These are phyloP conservation scores for Heterobasidion annosum DNA, from an alignment of 1,284 basidiomycete species.

Conservation along the genomic window DNA sequence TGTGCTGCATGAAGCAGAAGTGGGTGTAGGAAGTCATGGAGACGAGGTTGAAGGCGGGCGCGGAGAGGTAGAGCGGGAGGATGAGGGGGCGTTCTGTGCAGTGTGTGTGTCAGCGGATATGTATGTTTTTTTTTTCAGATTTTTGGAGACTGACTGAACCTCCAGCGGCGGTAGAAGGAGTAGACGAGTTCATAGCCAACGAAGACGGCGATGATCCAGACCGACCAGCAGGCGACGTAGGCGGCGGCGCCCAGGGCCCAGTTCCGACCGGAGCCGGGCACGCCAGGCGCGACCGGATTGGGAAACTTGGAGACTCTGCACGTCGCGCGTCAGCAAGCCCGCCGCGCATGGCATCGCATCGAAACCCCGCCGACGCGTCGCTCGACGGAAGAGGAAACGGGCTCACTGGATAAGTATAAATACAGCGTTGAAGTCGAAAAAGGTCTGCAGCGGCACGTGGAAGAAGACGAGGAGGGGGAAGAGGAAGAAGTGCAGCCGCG, in stretches of 20 bases:
- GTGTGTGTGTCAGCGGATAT: no score
- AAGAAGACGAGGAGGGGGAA: slow-evolving; percentile 61
- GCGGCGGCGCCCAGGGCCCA: slow-evolving; percentile 75
- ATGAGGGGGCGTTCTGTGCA: slow-evolving; percentile 67
- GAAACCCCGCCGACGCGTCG: no score
- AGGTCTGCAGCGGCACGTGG: slow-evolving; percentile 66
- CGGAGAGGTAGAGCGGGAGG: slow-evolving; percentile 73
- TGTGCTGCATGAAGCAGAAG: slow-evolving; percentile 76
- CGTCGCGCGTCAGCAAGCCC: slow-evolving; percentile 1
- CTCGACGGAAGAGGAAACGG: slow-evolving; percentile 1
- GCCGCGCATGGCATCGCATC: neutral
- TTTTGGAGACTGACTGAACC: slow-evolving; percentile 57
- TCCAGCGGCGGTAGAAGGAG: slow-evolving; percentile 74
- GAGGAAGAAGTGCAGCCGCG: slow-evolving; percentile 54
- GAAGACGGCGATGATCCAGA: slow-evolving; percentile 71
- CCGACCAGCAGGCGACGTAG: slow-evolving; percentile 69
- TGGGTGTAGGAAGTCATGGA: slow-evolving; percentile 71
- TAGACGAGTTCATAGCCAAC: slow-evolving; percentile 74
- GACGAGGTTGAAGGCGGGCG: slow-evolving; percentile 64
- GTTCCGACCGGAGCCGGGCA: slow-evolving; percentile 60
- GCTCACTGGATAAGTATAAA: slow-evolving; percentile 72
- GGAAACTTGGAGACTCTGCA: slow-evolving; percentile 60
- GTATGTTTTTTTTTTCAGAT: no score
- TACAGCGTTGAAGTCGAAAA: slow-evolving; percentile 75
- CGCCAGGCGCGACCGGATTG: slow-evolving; percentile 53